Evolutionary conservation across 2,329 filamentous ascomycete genomes (phyloP).

Genomic region (Penicillium glabrum): DNA sequence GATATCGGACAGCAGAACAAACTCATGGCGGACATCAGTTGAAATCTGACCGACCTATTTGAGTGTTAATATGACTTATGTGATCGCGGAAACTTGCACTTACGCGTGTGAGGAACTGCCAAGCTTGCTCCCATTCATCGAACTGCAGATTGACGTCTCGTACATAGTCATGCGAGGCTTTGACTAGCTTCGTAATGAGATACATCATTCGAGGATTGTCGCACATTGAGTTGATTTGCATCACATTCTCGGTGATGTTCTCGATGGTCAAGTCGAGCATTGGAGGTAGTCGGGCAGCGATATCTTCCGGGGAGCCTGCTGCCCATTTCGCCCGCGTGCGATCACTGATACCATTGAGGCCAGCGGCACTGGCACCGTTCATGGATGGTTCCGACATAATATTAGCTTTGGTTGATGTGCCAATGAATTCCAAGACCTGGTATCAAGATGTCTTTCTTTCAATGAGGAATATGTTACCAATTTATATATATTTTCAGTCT

Average conservation of each 20-base stretch:
- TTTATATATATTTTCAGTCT: neutral
- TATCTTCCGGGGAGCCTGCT: neutral
- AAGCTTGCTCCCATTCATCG: constrained; percentile 70
- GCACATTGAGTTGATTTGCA: constrained; percentile 68
- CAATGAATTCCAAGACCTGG: neutral
- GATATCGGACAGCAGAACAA: neutral
- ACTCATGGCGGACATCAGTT: neutral
- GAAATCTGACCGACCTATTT: neutral
- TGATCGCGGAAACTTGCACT: neutral
- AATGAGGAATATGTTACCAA: neutral
- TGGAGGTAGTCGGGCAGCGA: constrained; percentile 18
- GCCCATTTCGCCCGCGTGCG: neutral
- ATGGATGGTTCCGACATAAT: no score
- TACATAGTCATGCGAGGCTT: constrained; percentile 77
- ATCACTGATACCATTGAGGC: neutral
- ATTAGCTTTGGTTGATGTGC: no score
- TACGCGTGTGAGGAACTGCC: constrained; percentile 55
- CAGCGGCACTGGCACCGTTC: neutral
- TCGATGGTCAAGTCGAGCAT: constrained; percentile 69
- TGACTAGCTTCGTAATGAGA: constrained; percentile 67
- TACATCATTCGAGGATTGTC: constrained; percentile 64
- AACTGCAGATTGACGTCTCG: constrained; percentile 72
- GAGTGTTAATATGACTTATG: neutral
- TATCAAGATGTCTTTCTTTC: neutral
- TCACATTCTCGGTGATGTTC: constrained; percentile 72